phyloP scores from a whole-genome alignment of 768 basidiomycete species.

The Boletellus ananas region DNA sequence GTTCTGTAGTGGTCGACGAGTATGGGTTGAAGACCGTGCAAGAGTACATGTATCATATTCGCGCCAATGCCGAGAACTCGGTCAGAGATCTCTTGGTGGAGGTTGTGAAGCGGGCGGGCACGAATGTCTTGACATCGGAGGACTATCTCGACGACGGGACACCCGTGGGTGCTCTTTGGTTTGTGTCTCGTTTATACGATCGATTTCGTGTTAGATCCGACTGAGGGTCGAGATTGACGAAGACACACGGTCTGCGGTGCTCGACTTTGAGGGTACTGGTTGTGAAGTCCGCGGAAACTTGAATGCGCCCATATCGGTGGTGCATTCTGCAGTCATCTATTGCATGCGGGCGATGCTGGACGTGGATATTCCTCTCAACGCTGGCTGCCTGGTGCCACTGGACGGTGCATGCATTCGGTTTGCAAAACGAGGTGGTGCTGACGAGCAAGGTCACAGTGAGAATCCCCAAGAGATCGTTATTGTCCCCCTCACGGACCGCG shows the following conservation, averaged over 20 bases:
- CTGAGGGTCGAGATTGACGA: conserved; percentile 77
- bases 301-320: conserved; percentile 82
- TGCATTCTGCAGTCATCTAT: conserved; percentile 85
- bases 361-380: conserved; percentile 87
- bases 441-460: conserved; percentile 46
- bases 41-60: conserved; percentile 91
- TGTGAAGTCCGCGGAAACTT: conserved; percentile 82
- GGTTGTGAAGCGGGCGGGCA: conserved; percentile 66
- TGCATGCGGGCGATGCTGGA: conserved; percentile 87
- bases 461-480: conserved; percentile 73
- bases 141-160: conserved; percentile 90
- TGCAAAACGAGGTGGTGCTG: not conserved
- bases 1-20: conserved; percentile 68
- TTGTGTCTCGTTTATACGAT: not conserved
- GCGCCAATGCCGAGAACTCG: conserved; percentile 80
- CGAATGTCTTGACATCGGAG: conserved; percentile 59
- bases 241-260: conserved; percentile 66
- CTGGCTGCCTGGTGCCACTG: conserved; percentile 87
- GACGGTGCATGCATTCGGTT: conserved; percentile 47
- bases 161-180: conserved; percentile 47
- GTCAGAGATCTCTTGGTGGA: conserved; percentile 79
- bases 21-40: conserved; percentile 85
- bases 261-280: conserved; percentile 85
- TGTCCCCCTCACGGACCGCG: conserved; percentile 79
- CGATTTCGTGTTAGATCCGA: conserved; percentile 47